A percentile compares a stretch with the other conserved stretches of the same genome.
These are phyloP conservation scores for Comarum palustre DNA, from an alignment of 306 rosid genomes.

Conservation along the genomic window DNA sequence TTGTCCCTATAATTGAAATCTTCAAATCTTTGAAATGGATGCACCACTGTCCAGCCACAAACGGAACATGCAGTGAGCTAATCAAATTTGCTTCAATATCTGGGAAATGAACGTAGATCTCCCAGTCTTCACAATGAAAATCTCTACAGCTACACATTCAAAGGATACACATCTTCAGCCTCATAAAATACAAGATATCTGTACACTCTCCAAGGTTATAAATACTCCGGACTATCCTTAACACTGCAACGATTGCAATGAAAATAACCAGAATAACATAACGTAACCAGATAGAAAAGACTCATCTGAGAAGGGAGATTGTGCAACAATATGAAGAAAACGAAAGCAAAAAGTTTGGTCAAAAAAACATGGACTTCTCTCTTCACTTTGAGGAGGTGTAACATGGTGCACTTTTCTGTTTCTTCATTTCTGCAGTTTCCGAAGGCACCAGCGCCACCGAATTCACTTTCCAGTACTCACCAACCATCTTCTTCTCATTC, in stretches of 20 bases:
- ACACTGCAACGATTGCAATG: background rate
- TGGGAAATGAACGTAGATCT: too few relatives aligned
- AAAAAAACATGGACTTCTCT: constrained; percentile 22
- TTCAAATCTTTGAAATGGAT: too few relatives aligned
- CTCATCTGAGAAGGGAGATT: background rate
- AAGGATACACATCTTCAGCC: background rate
- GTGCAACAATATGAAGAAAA: background rate
- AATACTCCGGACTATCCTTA: background rate
- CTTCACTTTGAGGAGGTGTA: constrained; percentile 49
- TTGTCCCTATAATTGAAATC: too few relatives aligned
- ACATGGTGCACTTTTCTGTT: constrained; percentile 44
- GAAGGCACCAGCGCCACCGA: constrained; percentile 51
- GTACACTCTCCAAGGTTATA: background rate
- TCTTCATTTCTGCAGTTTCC: constrained; percentile 53
- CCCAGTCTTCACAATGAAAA: background rate
- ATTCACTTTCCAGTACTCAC: constrained; percentile 80
- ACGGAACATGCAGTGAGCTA: too few relatives aligned
- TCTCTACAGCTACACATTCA: background rate
- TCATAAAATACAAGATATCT: background rate
- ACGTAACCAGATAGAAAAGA: background rate
- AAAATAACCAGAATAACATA: background rate
- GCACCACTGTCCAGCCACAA: too few relatives aligned
- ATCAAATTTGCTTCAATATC: too few relatives aligned
- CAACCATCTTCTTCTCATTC: constrained; percentile 48
- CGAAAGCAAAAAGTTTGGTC: background rate